Conservation (phyloP, 306 rosid genomes). For the Begonia peltatifolia region DNA sequence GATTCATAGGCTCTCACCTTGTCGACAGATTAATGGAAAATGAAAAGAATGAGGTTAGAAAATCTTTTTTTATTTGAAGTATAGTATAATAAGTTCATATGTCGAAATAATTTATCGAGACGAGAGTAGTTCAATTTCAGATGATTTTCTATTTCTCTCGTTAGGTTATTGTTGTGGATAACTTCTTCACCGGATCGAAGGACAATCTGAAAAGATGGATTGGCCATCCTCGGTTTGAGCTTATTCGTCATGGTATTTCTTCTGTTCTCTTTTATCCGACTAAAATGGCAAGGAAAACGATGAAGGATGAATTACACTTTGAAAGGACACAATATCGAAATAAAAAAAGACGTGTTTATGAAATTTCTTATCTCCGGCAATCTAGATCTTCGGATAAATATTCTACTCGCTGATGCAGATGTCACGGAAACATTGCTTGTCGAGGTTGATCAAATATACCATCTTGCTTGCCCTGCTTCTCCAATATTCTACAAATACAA, state of each 20-base stretch:
- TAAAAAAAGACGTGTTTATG: no score
- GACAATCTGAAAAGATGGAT: constrained; percentile 88
- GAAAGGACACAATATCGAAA: no score
- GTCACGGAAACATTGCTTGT: constrained; percentile 73
- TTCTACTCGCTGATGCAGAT: constrained; percentile 23
- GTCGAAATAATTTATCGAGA: no score
- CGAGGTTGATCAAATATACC: constrained; percentile 95
- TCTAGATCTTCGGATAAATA: not conserved
- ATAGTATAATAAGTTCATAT: no score
- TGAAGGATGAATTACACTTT: no score
- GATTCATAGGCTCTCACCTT: constrained; percentile 93
- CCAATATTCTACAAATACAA: constrained; percentile 94
- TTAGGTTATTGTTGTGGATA: constrained; percentile 83
- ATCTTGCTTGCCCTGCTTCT: constrained; percentile 95
- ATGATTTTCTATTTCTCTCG: not conserved
- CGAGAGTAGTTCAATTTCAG: no score
- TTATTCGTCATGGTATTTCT: constrained; percentile 79
- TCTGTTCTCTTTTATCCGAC: not conserved
- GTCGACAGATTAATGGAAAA: constrained; percentile 94
- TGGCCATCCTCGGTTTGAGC: constrained; percentile 97
- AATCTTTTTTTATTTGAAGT: no score
- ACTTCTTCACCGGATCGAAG: constrained; percentile 90
- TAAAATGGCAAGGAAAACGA: no score
- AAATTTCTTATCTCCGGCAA: no score
- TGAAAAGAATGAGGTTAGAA: constrained; percentile 76